A percentile compares a stretch with the other conserved stretches of the same genome.
Conservation (phyloP, 345 rosid species). For the Aurinia saxatilis region DNA sequence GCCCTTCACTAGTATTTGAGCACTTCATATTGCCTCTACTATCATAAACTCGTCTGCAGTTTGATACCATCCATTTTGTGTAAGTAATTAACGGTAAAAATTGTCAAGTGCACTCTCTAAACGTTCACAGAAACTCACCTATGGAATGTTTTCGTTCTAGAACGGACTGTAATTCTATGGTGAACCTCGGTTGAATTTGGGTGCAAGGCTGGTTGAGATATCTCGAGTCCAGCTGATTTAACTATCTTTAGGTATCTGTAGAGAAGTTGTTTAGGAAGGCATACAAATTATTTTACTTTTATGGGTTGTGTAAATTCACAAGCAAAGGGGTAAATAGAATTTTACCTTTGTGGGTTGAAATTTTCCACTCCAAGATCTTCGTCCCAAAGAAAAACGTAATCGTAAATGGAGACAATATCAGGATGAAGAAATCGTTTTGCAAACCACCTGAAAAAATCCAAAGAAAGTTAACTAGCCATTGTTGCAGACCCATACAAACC, state of each 20-base stretch:
- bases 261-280: constrained; percentile 6
- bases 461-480: background rate
- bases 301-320: background rate
- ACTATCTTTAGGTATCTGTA: constrained; percentile 72
- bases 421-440: constrained; percentile 98
- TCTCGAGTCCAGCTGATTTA: constrained; percentile 75
- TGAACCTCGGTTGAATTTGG: constrained; percentile 95
- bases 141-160: constrained; percentile 65
- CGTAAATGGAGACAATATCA: constrained; percentile 65
- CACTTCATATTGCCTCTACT: constrained; percentile 80
- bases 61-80: constrained; percentile 6
- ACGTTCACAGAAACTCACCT: constrained; percentile 36
- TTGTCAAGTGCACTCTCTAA: background rate
- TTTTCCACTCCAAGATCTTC: constrained; percentile 90
- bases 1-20: constrained; percentile 77
- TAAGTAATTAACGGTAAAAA: background rate
- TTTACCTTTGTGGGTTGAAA: constrained; percentile 70
- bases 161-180: constrained; percentile 87
- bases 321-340: background rate
- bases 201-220: constrained; percentile 95
- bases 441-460: constrained; percentile 67
- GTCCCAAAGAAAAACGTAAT: constrained; percentile 95
- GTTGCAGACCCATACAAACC: background rate
- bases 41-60: constrained; percentile 78
- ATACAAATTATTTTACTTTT: background rate